Base-by-base conservation (phyloP, 306 rosid species). In the Trifolium subterraneum region DNA sequence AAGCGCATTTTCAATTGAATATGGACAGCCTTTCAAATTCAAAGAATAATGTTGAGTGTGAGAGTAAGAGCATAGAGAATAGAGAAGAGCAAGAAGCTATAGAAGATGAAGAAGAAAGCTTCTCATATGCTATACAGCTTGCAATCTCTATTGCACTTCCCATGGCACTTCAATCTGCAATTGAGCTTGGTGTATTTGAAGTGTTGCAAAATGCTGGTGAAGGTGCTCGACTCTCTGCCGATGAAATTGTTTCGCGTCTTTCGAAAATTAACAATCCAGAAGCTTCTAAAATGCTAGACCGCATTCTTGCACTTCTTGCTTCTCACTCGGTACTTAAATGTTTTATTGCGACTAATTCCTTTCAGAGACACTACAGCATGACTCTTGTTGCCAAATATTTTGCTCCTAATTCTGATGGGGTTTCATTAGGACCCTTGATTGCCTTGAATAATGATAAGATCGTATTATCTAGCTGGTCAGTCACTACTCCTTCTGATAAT, bases 161-260 rank as follows among this genome's bases (percentile, higher is more conserved):
- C 3, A 79, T 88, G 88, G 65, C 88, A 4, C 52, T 88, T 48
- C 73, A 85, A 42, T 69, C 82, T 4, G 88, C 82, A 1, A n/a
- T 70, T 1, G 84, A 87, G 29, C 83, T 90, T 0, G 87, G 88
- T 0, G 75, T 88, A 11, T 86, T 88, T 2, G 90, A 88, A 7
- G 71, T 81, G 18, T 70, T 90, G n/a, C 82, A 83, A 15, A 80
- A 74, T 14, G 84, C 76, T 0, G 91, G 88, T n/a, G 16, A 70
- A 0, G 74, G 7, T 8, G 78, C 76, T 6, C 15, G 39, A 11
- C 84, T 90, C 29, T 27, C 64, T 0, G 64, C 64, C 20, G 1
- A 13, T 4, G 64, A 59, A 0, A 59, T 59, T 29, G 20, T 15
- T 1, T 27, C 64, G 3, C 38, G 19, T 25, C 38, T 59, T 59